Percentiles rank a stretch among this genome's conserved stretches.
These are phyloP conservation scores for Ganoderma meredithae DNA, from an alignment of 1,284 basidiomycete species.

Conservation along the genomic window DNA sequence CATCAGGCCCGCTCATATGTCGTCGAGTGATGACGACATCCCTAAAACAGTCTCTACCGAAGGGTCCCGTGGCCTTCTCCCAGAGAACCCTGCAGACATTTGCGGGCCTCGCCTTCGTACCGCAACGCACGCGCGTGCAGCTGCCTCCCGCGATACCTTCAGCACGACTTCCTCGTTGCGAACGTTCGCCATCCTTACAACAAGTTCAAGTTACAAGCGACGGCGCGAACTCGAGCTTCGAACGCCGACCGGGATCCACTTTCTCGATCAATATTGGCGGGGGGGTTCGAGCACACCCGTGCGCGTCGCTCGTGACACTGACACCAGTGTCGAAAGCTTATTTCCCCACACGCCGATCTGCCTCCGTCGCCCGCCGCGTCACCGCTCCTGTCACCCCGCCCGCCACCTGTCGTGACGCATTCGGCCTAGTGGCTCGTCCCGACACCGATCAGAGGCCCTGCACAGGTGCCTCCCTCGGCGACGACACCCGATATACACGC, in stretches of 20 bases:
- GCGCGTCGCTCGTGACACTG: not conserved
- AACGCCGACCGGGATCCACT: not conserved
- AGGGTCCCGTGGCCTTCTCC: not conserved
- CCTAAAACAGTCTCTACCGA: not conserved
- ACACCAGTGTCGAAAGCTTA: not conserved
- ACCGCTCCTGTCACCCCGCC: not conserved
- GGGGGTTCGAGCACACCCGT: not conserved
- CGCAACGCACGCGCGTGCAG: not conserved
- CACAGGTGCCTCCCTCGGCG: not conserved
- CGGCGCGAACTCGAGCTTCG: too few relatives aligned
- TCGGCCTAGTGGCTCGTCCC: not conserved
- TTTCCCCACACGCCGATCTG: slow-evolving; percentile 4
- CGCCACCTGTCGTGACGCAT: not conserved
- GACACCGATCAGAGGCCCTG: slow-evolving; percentile 1
- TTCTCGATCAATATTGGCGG: not conserved
- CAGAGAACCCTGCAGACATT: not conserved
- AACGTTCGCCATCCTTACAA: not conserved
- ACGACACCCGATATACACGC: not conserved
- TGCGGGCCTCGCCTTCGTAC: not conserved
- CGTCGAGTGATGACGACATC: not conserved
- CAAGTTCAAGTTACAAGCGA: too few relatives aligned
- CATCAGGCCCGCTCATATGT: not conserved
- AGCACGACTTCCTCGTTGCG: not conserved
- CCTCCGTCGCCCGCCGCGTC: not conserved
- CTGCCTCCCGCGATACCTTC: not conserved